Evolutionary conservation across 169 alveolate species (phyloP).

Genomic region (Miamiensis avidus): DNA sequence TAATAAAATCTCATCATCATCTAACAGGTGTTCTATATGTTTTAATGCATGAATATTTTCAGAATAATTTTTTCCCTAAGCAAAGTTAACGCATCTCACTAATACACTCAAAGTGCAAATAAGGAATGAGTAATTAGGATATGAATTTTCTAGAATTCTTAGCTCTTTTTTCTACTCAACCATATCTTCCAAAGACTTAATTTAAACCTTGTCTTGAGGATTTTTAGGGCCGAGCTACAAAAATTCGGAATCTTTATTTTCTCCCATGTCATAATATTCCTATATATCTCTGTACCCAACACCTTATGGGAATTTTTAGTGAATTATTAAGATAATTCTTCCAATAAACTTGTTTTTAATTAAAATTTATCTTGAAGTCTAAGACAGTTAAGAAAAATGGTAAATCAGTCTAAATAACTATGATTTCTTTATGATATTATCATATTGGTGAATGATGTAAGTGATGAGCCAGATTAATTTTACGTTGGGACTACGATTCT

Average conservation of each 20-base stretch:
- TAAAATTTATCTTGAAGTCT: neutral
- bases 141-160: neutral
- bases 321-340: neutral
- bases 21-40: too few species aligned
- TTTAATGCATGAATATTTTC: too few species aligned
- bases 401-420: too few species aligned
- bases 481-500: neutral
- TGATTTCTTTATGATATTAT: too few species aligned
- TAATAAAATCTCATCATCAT: too few species aligned
- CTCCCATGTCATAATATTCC: neutral
- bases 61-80: too few species aligned
- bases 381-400: too few species aligned
- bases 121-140: too few species aligned
- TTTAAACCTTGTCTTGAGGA: neutral
- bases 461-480: neutral
- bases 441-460: too few species aligned
- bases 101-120: neutral
- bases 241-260: neutral
- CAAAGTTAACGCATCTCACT: neutral
- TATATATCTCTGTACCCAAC: neutral
- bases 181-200: neutral
- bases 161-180: neutral
- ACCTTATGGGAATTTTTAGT: neutral
- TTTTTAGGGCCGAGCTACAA: neutral
- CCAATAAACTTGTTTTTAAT: neutral